phyloP scores from a whole-genome alignment of 371 early-diverging fungal genomes.

The Dichotomocladium elegans region DNA sequence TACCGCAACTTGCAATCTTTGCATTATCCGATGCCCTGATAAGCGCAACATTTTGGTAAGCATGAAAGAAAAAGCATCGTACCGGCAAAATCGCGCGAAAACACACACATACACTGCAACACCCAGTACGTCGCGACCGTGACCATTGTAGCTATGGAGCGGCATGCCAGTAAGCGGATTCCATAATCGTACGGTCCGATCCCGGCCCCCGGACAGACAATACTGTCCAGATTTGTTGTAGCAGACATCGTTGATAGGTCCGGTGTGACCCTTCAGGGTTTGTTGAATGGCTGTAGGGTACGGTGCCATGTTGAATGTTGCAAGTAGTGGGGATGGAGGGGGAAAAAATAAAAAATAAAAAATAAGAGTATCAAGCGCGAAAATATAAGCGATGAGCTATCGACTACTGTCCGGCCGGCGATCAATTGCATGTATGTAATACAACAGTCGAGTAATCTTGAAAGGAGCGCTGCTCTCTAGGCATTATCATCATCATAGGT shows the following conservation, averaged over 20 bases:
- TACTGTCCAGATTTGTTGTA: conserved; percentile 74
- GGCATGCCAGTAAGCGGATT: conserved; percentile 66
- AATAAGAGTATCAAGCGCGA: too few relatives aligned
- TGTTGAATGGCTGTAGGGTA: conserved; percentile 36
- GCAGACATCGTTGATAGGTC: conserved; percentile 61
- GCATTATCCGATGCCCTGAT: conserved; percentile 73
- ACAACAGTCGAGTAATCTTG: too few relatives aligned
- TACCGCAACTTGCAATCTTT: conserved; percentile 80
- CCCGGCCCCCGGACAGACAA: conserved; percentile 75
- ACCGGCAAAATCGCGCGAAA: too few relatives aligned
- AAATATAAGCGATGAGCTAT: too few relatives aligned
- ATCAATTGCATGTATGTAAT: too few relatives aligned
- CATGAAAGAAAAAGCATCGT: too few relatives aligned
- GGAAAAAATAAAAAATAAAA: too few relatives aligned
- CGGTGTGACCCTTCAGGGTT: conserved; percentile 58
- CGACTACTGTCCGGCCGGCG: too few relatives aligned
- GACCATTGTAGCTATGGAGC: conserved; percentile 80
- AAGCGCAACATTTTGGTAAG: too few relatives aligned
- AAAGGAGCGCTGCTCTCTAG: too few relatives aligned
- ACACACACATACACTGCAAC: conserved; percentile 65
- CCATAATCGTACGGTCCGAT: conserved; percentile 78
- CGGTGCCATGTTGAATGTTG: conserved; percentile 15
- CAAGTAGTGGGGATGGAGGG: not conserved
- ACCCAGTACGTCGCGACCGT: conserved; percentile 84
- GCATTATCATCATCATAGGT: too few relatives aligned